A percentile compares a stretch with the other conserved stretches of the same genome.
phyloP scores from a whole-genome alignment of 441 rosid species.

The Pelargonium fulgidum region DNA sequence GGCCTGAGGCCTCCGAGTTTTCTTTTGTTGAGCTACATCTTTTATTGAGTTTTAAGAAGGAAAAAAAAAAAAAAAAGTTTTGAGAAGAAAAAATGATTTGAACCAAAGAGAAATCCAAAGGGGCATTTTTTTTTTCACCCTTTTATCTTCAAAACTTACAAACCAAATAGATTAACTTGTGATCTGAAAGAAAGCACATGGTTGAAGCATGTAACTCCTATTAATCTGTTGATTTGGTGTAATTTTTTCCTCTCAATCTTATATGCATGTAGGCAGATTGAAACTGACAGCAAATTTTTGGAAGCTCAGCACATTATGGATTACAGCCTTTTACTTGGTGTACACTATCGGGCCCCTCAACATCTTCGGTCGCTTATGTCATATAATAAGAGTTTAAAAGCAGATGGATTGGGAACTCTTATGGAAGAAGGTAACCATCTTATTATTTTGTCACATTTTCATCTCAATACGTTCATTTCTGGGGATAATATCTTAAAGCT shows the following conservation, averaged over 20 bases:
- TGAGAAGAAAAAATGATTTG: too few species aligned
- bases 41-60: too few species aligned
- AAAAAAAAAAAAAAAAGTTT: too few species aligned
- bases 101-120: constrained; percentile 17
- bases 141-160: background rate
- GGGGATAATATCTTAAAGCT: background rate
- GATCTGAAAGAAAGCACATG: background rate
- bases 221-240: background rate
- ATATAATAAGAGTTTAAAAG: constrained; percentile 34
- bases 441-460: constrained; percentile 7
- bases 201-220: background rate
- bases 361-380: constrained; percentile 50
- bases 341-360: constrained; percentile 92
- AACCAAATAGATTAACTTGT: background rate
- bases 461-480: background rate
- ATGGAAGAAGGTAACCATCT: constrained; percentile 70
- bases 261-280: constrained; percentile 62
- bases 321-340: constrained; percentile 88
- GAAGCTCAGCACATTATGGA: constrained; percentile 86
- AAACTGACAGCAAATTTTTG: constrained; percentile 74
- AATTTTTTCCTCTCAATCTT: constrained; percentile 9
- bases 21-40: too few species aligned
- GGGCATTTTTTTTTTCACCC: background rate
- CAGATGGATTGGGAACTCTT: constrained; percentile 73
- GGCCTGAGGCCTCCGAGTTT: too few species aligned